These are phyloP conservation scores for Cutaneotrichosporon cavernicola DNA, from an alignment of 1,284 basidiomycete genomes.

Conservation along the genomic window DNA sequence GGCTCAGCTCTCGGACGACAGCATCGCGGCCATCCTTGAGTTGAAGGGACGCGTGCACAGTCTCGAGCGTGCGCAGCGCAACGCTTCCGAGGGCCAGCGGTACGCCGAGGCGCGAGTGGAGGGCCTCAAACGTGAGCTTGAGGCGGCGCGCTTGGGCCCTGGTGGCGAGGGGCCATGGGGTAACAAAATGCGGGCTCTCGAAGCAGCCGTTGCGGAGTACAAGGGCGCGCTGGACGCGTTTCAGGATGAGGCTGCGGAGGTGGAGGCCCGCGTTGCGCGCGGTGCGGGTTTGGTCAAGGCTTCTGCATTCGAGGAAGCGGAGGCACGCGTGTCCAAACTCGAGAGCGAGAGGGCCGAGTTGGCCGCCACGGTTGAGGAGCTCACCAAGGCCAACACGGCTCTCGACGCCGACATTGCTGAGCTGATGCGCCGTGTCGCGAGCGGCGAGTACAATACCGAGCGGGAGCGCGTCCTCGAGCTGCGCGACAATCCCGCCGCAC, in stretches of 20 bases:
- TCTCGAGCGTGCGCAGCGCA: constrained; percentile 44
- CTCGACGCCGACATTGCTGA: constrained; percentile 55
- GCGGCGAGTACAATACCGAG: constrained; percentile 57
- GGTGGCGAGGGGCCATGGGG: constrained; percentile 20
- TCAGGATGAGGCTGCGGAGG: constrained; percentile 38
- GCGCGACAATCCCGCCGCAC: constrained; percentile 55
- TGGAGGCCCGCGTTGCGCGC: constrained; percentile 36
- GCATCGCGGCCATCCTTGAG: constrained; percentile 27
- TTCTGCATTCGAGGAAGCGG: constrained; percentile 31
- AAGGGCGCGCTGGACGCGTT: constrained; percentile 37
- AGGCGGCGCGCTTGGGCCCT: constrained; percentile 19
- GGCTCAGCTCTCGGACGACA: constrained; percentile 33
- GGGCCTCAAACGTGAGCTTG: constrained; percentile 41
- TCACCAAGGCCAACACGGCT: constrained; percentile 52
- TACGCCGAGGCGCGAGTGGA: constrained; percentile 43
- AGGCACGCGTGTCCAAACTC: constrained; percentile 22
- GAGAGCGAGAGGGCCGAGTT: constrained; percentile 23
- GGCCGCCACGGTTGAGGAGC: constrained; percentile 35
- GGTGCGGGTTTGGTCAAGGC: constrained; percentile 44
- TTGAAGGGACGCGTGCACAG: constrained; percentile 34
- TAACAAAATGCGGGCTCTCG: constrained; percentile 27
- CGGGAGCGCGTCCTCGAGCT: constrained; percentile 56
- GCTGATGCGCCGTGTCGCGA: constrained; percentile 54
- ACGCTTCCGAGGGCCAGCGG: constrained; percentile 46
- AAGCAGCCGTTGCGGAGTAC: constrained; percentile 38